Conservation (phyloP, 352 stramenopile species). For the Paralagenidium karlingii region DNA sequence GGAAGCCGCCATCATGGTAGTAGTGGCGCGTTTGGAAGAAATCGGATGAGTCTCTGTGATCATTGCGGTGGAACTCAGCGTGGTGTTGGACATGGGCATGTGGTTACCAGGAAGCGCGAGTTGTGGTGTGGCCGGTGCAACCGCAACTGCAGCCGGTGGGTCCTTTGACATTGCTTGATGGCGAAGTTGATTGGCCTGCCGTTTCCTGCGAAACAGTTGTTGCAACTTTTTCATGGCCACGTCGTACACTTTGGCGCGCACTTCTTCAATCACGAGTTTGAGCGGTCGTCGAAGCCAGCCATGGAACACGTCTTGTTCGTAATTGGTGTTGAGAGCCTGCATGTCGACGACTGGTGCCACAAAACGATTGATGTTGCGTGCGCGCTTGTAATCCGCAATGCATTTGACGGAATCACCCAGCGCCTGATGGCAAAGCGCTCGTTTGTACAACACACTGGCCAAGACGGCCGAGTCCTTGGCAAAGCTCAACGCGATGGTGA, state of each 20-base stretch:
- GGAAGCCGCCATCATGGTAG: too few relatives aligned
- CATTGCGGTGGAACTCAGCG: too few relatives aligned
- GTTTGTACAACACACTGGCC: slow-evolving; percentile 34
- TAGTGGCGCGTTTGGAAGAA: too few relatives aligned
- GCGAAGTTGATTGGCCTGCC: too few relatives aligned
- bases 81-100: too few relatives aligned
- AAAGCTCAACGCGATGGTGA: slow-evolving; percentile 38
- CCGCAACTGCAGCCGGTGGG: too few relatives aligned
- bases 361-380: slow-evolving; percentile 49
- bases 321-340: slow-evolving; percentile 19
- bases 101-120: too few relatives aligned
- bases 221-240: slow-evolving; percentile 41
- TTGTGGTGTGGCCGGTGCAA: too few relatives aligned
- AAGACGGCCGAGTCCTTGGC: slow-evolving; percentile 48
- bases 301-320: slow-evolving; percentile 33
- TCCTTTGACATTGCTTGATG: too few relatives aligned
- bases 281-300: slow-evolving; percentile 31
- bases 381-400: slow-evolving; percentile 49
- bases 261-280: slow-evolving; percentile 32
- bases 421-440: slow-evolving; percentile 41
- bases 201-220: slow-evolving; percentile 40
- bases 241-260: slow-evolving; percentile 46
- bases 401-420: slow-evolving; percentile 32
- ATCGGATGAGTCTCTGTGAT: too few relatives aligned
- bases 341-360: slow-evolving; percentile 24